A percentile compares a stretch with the other conserved stretches of the same genome.
Conservation (phyloP, 2,329 filamentous ascomycete genomes). For the Penicillium brevicompactum region DNA sequence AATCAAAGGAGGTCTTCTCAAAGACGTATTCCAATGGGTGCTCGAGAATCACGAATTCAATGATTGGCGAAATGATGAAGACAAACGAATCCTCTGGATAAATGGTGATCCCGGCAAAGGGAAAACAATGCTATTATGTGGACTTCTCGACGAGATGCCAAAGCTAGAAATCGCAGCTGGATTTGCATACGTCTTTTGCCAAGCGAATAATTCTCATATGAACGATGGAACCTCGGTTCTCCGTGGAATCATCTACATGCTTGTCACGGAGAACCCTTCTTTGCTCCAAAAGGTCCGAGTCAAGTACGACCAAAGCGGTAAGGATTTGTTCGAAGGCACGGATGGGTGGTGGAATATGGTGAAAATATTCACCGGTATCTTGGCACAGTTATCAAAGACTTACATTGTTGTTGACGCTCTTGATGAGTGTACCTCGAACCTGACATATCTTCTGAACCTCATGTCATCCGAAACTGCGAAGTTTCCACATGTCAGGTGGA, state of each 20-base stretch:
- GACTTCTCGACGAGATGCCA: constrained; percentile 8
- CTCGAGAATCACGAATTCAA: constrained; percentile 19
- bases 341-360: no score
- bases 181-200: constrained; percentile 6
- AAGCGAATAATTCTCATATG: not conserved
- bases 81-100: constrained; percentile 21
- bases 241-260: constrained; percentile 41
- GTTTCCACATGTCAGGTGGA: not conserved
- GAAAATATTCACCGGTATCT: no score
- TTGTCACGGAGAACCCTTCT: not conserved
- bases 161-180: not conserved
- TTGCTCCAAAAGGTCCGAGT: not conserved
- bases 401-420: not conserved
- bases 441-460: not conserved
- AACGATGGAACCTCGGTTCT: constrained; percentile 42
- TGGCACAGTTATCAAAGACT: no score
- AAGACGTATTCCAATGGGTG: constrained; percentile 23
- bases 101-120: constrained; percentile 21
- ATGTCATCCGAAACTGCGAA: not conserved
- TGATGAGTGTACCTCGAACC: not conserved
- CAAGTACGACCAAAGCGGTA: no score
- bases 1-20: constrained; percentile 19
- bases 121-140: constrained; percentile 10
- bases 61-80: constrained; percentile 10
- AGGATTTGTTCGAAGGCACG: no score